These are phyloP conservation scores for Dipodascopsis uninucleata DNA, from an alignment of 805 yeast genomes.

Conservation along the genomic window DNA sequence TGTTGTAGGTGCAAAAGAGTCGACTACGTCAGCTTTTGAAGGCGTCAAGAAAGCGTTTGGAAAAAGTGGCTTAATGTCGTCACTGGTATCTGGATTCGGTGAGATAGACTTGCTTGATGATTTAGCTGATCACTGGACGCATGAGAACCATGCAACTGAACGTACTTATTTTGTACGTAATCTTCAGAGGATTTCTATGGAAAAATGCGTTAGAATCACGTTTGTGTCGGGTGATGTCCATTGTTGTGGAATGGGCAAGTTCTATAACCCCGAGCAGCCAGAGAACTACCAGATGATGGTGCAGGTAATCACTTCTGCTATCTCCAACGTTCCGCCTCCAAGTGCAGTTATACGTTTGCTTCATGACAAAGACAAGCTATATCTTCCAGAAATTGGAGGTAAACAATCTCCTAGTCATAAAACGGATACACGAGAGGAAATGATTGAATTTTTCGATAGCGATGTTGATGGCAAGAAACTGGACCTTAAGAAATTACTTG, in stretches of 20 bases:
- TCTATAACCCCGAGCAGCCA: conserved; percentile 56
- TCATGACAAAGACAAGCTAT: conserved; percentile 67
- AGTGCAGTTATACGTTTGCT: conserved; percentile 73
- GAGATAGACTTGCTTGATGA: conserved; percentile 88
- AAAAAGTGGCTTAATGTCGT: conserved; percentile 49
- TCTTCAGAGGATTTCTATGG: conserved; percentile 63
- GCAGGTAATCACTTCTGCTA: conserved; percentile 76
- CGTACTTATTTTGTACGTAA: conserved; percentile 64
- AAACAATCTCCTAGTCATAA: background rate
- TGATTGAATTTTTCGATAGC: conserved; percentile 25
- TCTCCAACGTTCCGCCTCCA: conserved; percentile 91
- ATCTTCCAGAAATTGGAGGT: conserved; percentile 18
- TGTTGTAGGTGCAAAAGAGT: conserved; percentile 53
- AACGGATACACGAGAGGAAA: conserved; percentile 26
- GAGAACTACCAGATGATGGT: conserved; percentile 55
- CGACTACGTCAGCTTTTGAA: conserved; percentile 22
- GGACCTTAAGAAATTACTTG: conserved; percentile 13
- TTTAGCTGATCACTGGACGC: conserved; percentile 95
- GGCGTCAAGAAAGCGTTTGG: conserved; percentile 35
- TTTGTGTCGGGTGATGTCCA: conserved; percentile 93
- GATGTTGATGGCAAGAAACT: conserved; percentile 28
- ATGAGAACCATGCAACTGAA: conserved; percentile 78
- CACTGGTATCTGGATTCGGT: conserved; percentile 87
- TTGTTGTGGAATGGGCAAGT: conserved; percentile 75
- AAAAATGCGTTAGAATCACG: conserved; percentile 67